Evolutionary conservation across 192 early-diverging fungal species (phyloP), one percentile per base, ranked within the genome.

Genomic region (Rhizophlyctis rosea): DNA sequence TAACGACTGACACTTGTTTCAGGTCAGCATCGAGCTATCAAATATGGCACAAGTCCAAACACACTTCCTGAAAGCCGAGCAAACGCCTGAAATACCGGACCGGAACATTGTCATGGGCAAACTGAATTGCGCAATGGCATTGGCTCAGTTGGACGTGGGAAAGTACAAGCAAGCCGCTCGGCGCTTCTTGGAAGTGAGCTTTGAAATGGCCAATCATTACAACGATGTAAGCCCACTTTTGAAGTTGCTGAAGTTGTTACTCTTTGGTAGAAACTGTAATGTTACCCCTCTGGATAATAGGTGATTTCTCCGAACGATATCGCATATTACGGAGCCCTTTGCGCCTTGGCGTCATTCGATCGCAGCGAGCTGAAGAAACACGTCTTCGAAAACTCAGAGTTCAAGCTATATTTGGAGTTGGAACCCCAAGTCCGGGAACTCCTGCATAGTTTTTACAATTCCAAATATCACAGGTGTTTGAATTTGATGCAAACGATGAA

Each of bases 321-420:
- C 59, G 91, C 91, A 29, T 76, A 88, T 2, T 91, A 91, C 69
- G 88, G 88, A 48, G 86, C 81, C 52, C 73, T 93, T 9, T 89
- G 86, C 68, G 88, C 89, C 4, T 60, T 95, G 34, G 88, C 91
- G 13, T 81, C 90, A 11, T 90, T 90, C 58, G 81, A 86, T 39
- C 71, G 93, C 36, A 47, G 71, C 35, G 87, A 92, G 36, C 71
- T 95, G 18, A 88, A 90, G 69, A 69, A 52, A 0, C 63, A 80
- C 55, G 78, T 95, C 24, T 78, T 91, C 34, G 88, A 90, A 39
- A 92, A 90, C 61, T 61, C 77, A 4, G 73, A 82, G 30, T 89
- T 93, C 59, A 87, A 86, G 49, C 81, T 81, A 31, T 92, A 80
- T 67, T 70, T 95, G n/a, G 91, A 92, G 52, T 72, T 93, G 14